Conservation (phyloP, 2,329 filamentous ascomycete genomes). For the Kalmusia sp. region DNA sequence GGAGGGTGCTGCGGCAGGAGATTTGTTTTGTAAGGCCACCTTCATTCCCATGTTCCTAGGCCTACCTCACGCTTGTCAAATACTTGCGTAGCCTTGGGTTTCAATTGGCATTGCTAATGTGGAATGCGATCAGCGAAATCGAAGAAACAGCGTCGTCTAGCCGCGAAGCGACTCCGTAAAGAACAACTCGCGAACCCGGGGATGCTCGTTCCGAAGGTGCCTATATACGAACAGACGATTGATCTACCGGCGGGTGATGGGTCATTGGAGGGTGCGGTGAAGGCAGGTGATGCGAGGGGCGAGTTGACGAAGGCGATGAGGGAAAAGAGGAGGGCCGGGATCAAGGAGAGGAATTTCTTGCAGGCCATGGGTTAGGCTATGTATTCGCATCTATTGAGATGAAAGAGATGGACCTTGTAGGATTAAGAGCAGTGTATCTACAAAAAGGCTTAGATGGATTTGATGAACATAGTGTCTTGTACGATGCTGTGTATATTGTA, state of each 20-base stretch:
- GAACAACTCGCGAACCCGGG: slow-evolving; percentile 71
- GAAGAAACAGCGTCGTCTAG: slow-evolving; percentile 77
- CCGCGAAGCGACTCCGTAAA: slow-evolving; percentile 69
- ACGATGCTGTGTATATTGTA: slow-evolving; percentile 10
- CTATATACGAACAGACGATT: slow-evolving; percentile 77
- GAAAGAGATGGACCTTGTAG: not conserved
- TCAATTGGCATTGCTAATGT: too few relatives aligned
- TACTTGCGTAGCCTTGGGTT: too few relatives aligned
- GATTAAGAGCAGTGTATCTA: slow-evolving; percentile 2
- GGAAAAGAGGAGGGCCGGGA: slow-evolving; percentile 74
- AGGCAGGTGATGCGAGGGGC: slow-evolving; percentile 60
- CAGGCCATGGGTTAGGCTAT: slow-evolving; percentile 68
- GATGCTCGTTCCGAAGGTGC: slow-evolving; percentile 68
- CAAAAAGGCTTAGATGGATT: not conserved
- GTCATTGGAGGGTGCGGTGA: slow-evolving; percentile 53
- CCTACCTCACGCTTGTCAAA: too few relatives aligned
- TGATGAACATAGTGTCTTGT: not conserved
- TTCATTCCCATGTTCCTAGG: not conserved
- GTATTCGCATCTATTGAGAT: not conserved
- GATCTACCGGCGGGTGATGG: slow-evolving; percentile 69
- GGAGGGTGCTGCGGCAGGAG: slow-evolving; percentile 66
- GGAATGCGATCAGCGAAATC: slow-evolving; percentile 67
- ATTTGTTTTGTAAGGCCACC: slow-evolving; percentile 76
- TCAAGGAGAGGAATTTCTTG: slow-evolving; percentile 87
- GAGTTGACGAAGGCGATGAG: slow-evolving; percentile 76